phyloP scores from a whole-genome alignment of 345 rosid species.

The Citrus unshiu region DNA sequence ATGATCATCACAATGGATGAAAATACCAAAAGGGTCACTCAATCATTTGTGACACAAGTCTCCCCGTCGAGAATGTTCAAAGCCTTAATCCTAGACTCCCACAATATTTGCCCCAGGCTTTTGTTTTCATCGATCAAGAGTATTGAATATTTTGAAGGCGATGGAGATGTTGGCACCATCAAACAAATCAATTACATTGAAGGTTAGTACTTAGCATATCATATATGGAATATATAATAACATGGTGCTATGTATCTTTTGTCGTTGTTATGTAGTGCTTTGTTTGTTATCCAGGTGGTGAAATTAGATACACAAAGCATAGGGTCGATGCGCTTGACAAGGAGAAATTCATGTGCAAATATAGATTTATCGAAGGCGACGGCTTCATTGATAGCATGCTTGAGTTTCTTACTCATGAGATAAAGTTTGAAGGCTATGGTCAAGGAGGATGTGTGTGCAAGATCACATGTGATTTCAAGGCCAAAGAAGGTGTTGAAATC shows the following conservation, averaged over 20 bases:
- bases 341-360: conserved; percentile 26
- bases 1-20: conserved; percentile 8
- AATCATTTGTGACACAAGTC: conserved; percentile 26
- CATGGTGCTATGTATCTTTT: not conserved
- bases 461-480: conserved; percentile 29
- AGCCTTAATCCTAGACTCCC: conserved; percentile 43
- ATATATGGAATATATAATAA: too few relatives aligned
- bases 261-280: not conserved
- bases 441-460: conserved; percentile 35
- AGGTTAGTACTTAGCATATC: conserved; percentile 15
- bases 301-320: conserved; percentile 28
- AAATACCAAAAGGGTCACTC: conserved; percentile 17
- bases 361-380: conserved; percentile 32
- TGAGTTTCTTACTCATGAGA: conserved; percentile 30
- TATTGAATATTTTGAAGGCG: conserved; percentile 32
- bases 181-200: conserved; percentile 39
- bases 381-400: conserved; percentile 16
- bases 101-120: conserved; percentile 37
- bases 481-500: conserved; percentile 29
- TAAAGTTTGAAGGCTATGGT: conserved; percentile 31
- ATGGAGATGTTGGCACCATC: conserved; percentile 40
- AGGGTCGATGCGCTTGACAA: conserved; percentile 36
- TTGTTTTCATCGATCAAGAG: conserved; percentile 37
- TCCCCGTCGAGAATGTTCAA: conserved; percentile 37
- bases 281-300: conserved; percentile 19